Conservation (phyloP, 176 grass and related monocot species). For the Puccinellia tenuiflora region DNA sequence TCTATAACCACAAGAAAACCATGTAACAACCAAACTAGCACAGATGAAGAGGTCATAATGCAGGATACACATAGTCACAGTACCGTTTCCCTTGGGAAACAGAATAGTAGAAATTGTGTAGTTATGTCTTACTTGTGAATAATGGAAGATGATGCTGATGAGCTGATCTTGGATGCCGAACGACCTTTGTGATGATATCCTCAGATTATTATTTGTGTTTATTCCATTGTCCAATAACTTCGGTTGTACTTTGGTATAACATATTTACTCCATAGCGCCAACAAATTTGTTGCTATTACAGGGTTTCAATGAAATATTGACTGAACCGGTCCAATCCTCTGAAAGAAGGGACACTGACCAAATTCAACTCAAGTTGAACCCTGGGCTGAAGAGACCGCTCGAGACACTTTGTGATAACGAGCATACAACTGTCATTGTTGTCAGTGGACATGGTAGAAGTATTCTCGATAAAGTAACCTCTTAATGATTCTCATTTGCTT, state of each 20-base stretch:
- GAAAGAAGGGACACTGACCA: slow-evolving; percentile 83
- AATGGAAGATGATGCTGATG: neutral
- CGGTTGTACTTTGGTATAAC: no score
- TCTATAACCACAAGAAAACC: no score
- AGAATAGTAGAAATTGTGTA: neutral
- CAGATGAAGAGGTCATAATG: neutral
- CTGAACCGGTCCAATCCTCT: slow-evolving; percentile 70
- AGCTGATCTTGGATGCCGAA: neutral
- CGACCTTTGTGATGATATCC: neutral
- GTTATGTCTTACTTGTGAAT: neutral
- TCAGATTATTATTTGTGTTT: neutral
- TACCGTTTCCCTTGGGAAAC: neutral
- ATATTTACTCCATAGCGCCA: neutral
- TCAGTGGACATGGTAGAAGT: slow-evolving; percentile 78
- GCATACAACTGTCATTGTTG: slow-evolving; percentile 77
- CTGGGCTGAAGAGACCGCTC: slow-evolving; percentile 67
- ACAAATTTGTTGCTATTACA: slow-evolving; percentile 18
- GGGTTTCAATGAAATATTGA: slow-evolving; percentile 91
- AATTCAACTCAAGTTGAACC: slow-evolving; percentile 81
- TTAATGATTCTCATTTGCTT: neutral
- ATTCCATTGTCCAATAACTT: neutral
- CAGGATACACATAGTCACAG: neutral
- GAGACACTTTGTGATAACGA: slow-evolving; percentile 64
- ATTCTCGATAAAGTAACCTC: slow-evolving; percentile 72
- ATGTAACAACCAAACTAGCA: no score